Base-by-base conservation (phyloP, 1,284 basidiomycete species). In the Moesziomyces parantarcticus region DNA sequence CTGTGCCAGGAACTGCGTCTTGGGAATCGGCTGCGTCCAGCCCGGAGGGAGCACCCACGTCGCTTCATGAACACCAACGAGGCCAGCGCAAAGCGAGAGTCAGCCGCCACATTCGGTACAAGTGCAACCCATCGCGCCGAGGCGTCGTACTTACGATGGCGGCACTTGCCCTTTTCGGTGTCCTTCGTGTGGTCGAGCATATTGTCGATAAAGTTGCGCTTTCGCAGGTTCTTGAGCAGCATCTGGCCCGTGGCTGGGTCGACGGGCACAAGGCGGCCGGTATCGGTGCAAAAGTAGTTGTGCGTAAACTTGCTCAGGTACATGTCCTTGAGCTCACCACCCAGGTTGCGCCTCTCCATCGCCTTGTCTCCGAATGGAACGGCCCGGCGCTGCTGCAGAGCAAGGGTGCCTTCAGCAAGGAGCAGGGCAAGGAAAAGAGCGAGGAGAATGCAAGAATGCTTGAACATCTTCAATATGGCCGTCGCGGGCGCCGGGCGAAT, bases 21-120 rank as follows among this genome's bases (percentile, higher is more conserved):
- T 45, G 0, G 71, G 71, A n/a, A 74, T 74, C 8, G 71, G 65
- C 47, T 64, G 61, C 39, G 52, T 62, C 71, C 71, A 74, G 23
- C 44, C 45, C 3, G 8, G 26, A 9, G 53, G 58, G 36, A 68
- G 41, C 11, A 74, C 50, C 71, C 71, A 74, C 7, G 58, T 61
- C 8, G 71, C 71, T 74, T 20, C 34, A 18, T 5, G 20, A 10
- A 48, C 46, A 13, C 9, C 3, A 20, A 13, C 46, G 11, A 32
- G 50, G 18, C 36, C 3, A 18, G 11, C 14, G 11, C 11, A 9
- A n/a, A 40, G 6, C 23, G 13, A 29, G 16, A 5, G 32, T 52
- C 20, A 26, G 36, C 29, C 22, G 10, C 3, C 13, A 22, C 20
- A 2, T 36, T 22, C 14, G 36, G 29, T 18, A 36, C 14, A n/a